Conservation (phyloP, 306 rosid species). For the Elaeagnus macrophylla region DNA sequence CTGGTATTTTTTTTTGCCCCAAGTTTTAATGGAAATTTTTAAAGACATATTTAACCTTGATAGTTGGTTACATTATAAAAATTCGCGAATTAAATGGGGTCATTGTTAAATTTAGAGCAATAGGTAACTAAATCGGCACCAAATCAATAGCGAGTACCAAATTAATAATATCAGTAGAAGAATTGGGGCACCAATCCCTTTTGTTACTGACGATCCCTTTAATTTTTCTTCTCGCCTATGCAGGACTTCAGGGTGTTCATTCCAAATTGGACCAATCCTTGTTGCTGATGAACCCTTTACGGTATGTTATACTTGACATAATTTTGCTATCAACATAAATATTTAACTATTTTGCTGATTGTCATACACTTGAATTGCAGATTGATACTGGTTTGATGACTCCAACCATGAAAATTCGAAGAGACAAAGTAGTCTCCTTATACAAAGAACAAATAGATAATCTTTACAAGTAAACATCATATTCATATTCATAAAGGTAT, state of each 20-base stretch:
- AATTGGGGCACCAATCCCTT: too few species aligned
- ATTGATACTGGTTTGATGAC: constrained; percentile 81
- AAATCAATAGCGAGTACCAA: too few species aligned
- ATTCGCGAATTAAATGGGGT: too few species aligned
- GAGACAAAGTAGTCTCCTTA: constrained; percentile 55
- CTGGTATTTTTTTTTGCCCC: too few species aligned
- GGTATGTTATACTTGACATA: constrained; percentile 25
- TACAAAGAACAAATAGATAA: constrained; percentile 59
- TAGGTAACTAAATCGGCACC: too few species aligned
- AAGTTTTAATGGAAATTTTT: too few species aligned
- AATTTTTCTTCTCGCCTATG: constrained; percentile 9
- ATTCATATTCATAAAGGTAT: too few species aligned
- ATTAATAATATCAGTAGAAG: too few species aligned
- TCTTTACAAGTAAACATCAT: constrained; percentile 39
- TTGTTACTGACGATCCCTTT: too few species aligned
- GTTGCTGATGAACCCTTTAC: constrained; percentile 70
- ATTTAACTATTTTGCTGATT: constrained; percentile 12
- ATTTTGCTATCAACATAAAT: not conserved
- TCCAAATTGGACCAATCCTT: constrained; percentile 88
- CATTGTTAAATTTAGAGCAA: too few species aligned
- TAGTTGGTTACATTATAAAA: too few species aligned
- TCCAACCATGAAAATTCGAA: constrained; percentile 83
- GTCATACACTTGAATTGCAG: constrained; percentile 35
- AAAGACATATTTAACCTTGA: too few species aligned
- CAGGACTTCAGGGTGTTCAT: constrained; percentile 70